Evolutionary conservation across 257 asterid genomes (phyloP), one percentile per base, ranked within the genome.

Genomic region (Cynanchum wilfordii): DNA sequence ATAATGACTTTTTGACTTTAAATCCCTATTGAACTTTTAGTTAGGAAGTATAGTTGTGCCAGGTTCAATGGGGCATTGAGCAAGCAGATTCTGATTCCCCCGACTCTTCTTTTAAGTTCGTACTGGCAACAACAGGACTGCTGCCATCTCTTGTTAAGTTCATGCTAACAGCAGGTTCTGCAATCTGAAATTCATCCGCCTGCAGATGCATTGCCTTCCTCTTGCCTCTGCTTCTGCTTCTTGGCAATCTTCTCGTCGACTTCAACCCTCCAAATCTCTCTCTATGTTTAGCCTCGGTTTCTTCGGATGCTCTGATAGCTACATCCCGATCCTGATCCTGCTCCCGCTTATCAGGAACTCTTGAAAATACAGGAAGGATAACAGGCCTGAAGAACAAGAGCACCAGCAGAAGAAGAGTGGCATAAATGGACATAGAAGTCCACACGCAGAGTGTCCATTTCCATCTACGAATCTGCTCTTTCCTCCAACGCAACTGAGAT

Each of bases 391-490:
- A 76, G 82, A 80, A 88, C 17, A 54, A 25, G 11, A 87, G 68
- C 0, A 84, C 81, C 29, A 90, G 0, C 73, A 81, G 30, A 2
- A 91, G 83, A 17, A 87, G 78, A 24, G 85, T 8, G 7, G 82
- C 17, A 69, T 82, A 93, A 1, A 83, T 33, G 75, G 84, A 84
- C 49, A 90, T 30, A 0, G 92, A 85, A 10, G 86, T 69, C 98
- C 96, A 93, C 5, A 93, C 90, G 10, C 70, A 89, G 17, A 82
- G 76, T 0, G 97, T 89, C 87, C 89, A 79, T 66, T 81, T 90
- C 98, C 98, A 93, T 3, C 83, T 81, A 69, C 82, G 78, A 4
- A 86, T 85, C 65, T 89, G n/a, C 50, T 85, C 86, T 69, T 84
- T 90, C 16, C 44, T 42, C 93, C 93, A 90, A 0, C 96, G 94